Base-by-base conservation (phyloP, 2,329 filamentous ascomycete genomes). In the Aspergillus sp. region DNA sequence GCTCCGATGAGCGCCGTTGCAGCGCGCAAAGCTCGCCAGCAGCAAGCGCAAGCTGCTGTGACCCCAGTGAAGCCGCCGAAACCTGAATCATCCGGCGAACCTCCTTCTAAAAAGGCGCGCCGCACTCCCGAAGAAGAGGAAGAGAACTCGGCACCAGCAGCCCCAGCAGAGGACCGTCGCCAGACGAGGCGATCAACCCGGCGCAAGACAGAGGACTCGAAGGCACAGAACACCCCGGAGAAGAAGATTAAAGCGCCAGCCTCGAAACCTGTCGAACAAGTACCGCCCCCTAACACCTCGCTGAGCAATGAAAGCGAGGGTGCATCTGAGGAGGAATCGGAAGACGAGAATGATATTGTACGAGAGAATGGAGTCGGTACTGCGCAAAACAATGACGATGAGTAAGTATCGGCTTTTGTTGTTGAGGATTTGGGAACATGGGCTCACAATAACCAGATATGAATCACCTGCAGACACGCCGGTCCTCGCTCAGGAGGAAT, bases 1-100 rank as follows among this genome's bases (percentile, higher is more conserved):
- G 73, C 66, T 56, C 73, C 73, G n/a, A 65, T 78, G 60, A 79
- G 77, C 61, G 77, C 77, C 49, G 64, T 79, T 62, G 77, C 77
- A 29, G 77, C 77, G 60, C 77, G 76, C 66, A 77, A 71, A 72
- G 74, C 74, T 65, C 70, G 73, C 54, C 72, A 74, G 61, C 72
- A 76, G 59, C 70, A 71, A 55, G 63, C 67, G 51, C 71, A 70
- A 56, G 62, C 51, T 47, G 62, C 60, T 29, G 52, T 60, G n/a
- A 46, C 63, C 22, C 52, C 64, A 31, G 67, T 69, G 52, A 60
- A 65, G 52, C 54, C 66, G 14, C 53, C 59, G 6, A 58, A 67
- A 29, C 52, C 58, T 36, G 63, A 71, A 36, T 47, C 63, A 10
- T 56, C 49, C 24, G 62, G 51, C 16, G 76, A 73, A 39, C 75